Base-by-base conservation (phyloP, 148 eudicot species). In the Tetragonia tetragonoides region DNA sequence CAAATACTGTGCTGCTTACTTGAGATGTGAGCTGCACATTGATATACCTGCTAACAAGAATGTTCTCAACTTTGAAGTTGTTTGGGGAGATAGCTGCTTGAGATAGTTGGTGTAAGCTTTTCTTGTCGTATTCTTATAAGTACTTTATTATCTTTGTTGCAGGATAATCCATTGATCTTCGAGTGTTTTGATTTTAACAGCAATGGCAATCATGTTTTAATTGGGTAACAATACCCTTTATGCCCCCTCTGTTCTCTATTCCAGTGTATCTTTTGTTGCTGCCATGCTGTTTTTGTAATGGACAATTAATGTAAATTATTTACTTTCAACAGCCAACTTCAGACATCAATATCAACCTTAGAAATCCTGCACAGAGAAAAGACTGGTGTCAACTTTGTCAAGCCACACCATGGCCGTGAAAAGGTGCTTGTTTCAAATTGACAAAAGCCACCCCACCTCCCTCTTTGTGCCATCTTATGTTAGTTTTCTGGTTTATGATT, bases 141-240 rank as follows among this genome's bases (percentile, higher is more conserved):
- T 46, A 2, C 11, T 34, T 10, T 5, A 37, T 62, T 1, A 60
- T 54, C 28, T 68, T 18, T 54, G 20, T n/a, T 84, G 77, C 89
- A 95, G 97, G 97, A 92, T 42, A 92, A 87, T 78, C 97, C 98
- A 42, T 85, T 95, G 79, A 67, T 87, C 42, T 85, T 95, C 18
- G 97, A 95, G 88, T 95, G 98, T 81, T 90, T 89, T 81, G 97
- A 95, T 85, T 93, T 93, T 84, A 89, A 93, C 68, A 87, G 75
- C 86, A 87, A 76, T 76, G 97, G 97, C 41, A 88, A 85, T 75
- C 97, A 95, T 83, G 81, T 63, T 37, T 80, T 93, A 34, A 89
- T 95, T 51, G 99, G 99, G 99, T 95, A 90, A 70, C 47, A 46
- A 61, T 66, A 8, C 46, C 23, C 18, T 16, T 6, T 23, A 51